A percentile compares a stretch with the other conserved stretches of the same genome.
Evolutionary conservation across 2,329 filamentous ascomycete species (phyloP).

Genomic region (Pseudopyricularia cyperi): DNA sequence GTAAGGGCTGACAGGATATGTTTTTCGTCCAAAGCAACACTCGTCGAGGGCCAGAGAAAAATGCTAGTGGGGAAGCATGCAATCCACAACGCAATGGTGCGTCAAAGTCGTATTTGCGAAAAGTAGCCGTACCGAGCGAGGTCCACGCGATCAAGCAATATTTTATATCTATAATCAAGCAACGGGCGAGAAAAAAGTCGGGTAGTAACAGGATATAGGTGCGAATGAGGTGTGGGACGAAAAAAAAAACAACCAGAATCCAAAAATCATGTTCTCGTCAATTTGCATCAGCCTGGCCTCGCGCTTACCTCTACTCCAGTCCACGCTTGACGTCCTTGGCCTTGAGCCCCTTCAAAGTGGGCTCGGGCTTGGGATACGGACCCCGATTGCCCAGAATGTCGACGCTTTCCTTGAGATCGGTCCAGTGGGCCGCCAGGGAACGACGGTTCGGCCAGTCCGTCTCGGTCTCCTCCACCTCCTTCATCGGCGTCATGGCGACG

Average conservation of each 20-base stretch:
- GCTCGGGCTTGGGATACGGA: constrained; percentile 33
- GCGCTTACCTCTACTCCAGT: constrained; percentile 9
- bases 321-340: constrained; percentile 52
- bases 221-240: not conserved
- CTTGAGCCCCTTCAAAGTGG: constrained; percentile 32
- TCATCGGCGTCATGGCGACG: constrained; percentile 77
- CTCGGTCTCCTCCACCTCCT: constrained; percentile 65
- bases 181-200: not conserved
- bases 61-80: not conserved
- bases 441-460: constrained; percentile 90
- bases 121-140: not conserved
- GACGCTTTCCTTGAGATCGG: constrained; percentile 64
- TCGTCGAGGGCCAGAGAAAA: too few species aligned
- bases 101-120: not conserved
- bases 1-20: too few species aligned
- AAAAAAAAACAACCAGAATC: not conserved
- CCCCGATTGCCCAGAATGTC: constrained; percentile 72
- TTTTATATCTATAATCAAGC: not conserved
- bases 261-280: not conserved
- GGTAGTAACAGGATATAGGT: not conserved
- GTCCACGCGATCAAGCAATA: not conserved
- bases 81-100: not conserved
- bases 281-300: not conserved
- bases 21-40: too few species aligned
- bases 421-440: constrained; percentile 78